Conservation (phyloP, 176 grass and related monocot genomes). For the Oryza meyeriana region DNA sequence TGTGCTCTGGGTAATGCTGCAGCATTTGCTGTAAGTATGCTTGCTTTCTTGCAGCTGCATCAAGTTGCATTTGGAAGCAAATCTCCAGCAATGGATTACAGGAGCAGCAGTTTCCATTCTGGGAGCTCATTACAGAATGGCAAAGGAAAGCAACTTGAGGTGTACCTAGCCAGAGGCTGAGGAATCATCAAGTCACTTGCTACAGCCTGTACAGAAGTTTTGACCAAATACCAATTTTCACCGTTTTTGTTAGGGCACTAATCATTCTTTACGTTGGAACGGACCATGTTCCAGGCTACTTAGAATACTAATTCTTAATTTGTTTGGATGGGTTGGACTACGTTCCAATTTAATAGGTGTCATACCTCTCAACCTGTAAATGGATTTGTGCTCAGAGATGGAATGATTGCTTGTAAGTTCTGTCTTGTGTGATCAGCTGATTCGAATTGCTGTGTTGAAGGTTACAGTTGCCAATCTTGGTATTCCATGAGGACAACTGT, state of each 20-base stretch:
- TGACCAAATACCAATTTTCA: conserved; percentile 15
- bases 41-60: conserved; percentile 74
- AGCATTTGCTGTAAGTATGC: conserved; percentile 77
- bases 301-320: conserved; percentile 26
- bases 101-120: conserved; percentile 33
- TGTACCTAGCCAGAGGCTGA: conserved; percentile 69
- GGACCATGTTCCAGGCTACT: conserved; percentile 16
- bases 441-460: neutral
- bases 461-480: neutral
- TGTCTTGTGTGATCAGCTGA: conserved; percentile 8
- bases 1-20: conserved; percentile 60
- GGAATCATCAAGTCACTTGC: neutral
- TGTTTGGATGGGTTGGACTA: conserved; percentile 32
- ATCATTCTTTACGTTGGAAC: conserved; percentile 46
- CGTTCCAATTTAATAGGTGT: conserved; percentile 12
- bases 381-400: conserved; percentile 23
- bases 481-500: neutral
- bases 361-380: conserved; percentile 36
- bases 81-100: conserved; percentile 18
- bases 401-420: conserved; percentile 19
- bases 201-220: conserved; percentile 48
- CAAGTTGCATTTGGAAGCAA: conserved; percentile 50
- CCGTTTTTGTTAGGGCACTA: conserved; percentile 43
- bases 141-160: conserved; percentile 58
- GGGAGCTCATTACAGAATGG: conserved; percentile 34